Base-by-base conservation (phyloP, 2,329 filamentous ascomycete species). In the Penicillium vulpinum region DNA sequence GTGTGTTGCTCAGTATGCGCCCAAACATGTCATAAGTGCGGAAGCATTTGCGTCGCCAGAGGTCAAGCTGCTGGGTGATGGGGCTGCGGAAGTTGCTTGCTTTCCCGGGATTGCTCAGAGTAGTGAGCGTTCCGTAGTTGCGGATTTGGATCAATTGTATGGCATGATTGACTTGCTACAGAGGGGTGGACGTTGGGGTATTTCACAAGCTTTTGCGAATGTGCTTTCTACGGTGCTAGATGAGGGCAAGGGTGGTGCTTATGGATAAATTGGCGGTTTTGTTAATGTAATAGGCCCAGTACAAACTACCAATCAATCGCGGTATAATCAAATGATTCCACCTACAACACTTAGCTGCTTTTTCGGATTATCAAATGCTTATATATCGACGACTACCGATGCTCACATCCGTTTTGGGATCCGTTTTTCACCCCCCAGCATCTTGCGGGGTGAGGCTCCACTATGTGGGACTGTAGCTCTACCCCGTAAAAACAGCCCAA, bases 121-220 rank as follows among this genome's bases (percentile, higher is more conserved):
- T 10, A 62, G 61, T 36, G 62, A 62, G 22, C 53, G 51, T 45
- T 54, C 66, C 26, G 57, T 52, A 3, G 53, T 63, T 31, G 60
- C 62, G 6, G 65, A 68, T 48, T 51, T 66, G 18, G 63, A 67
- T 43, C 63, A 67, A 18, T 44, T 70, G 7, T 65, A 67, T 48
- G 64, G 63, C 4, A 48, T 68, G 47, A 63, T 65, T 24, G 66
- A 68, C 38, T 54, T 68, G 15, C 56, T 70, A 28, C 60, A 64
- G 28, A 62, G 67, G 2, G 64, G 66, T 39, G 67, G 67, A 1
- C 62, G 67, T 38, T 70, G 68, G 68, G 66, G 61, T 28, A 70
- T 70, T 48, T 68, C 67, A 3, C 56, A 63, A 26, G 57, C 61
- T 26, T 69, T 70, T 60, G 62, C 68, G 1, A 56, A 55, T 22